Evolutionary conservation across 2,329 filamentous ascomycete species (phyloP).

Genomic region (Fonsecaea nubica): DNA sequence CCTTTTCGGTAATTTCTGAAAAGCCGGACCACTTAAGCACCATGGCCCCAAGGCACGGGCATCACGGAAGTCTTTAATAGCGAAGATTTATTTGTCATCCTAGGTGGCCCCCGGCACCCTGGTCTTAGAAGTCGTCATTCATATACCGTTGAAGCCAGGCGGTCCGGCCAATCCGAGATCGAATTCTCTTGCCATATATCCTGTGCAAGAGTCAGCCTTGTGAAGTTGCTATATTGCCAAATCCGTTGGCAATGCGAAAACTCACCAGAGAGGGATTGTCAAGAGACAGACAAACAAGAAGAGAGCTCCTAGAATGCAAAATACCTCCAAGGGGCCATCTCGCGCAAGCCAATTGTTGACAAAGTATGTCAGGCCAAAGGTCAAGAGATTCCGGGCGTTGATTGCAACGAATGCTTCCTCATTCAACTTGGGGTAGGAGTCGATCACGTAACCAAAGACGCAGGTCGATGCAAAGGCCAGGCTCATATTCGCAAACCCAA

Average conservation of each 20-base stretch:
- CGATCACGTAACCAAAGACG: slow-evolving; percentile 60
- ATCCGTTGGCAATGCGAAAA: neutral
- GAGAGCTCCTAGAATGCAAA: slow-evolving; percentile 52
- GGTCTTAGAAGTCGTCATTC: slow-evolving; percentile 33
- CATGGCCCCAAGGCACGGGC: neutral
- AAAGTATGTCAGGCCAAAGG: slow-evolving; percentile 51
- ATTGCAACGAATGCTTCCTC: slow-evolving; percentile 61
- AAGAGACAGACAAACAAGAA: slow-evolving; percentile 55
- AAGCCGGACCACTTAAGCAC: neutral
- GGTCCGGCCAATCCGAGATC: slow-evolving; percentile 53
- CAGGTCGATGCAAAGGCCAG: slow-evolving; percentile 56
- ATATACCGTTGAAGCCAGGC: slow-evolving; percentile 38
- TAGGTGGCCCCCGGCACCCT: neutral
- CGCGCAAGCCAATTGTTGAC: slow-evolving; percentile 50
- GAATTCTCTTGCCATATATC: slow-evolving; percentile 57
- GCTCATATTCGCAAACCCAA: slow-evolving; percentile 58
- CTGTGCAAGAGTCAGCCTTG: slow-evolving; percentile 25
- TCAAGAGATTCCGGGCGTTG: slow-evolving; percentile 54
- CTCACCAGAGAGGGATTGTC: slow-evolving; percentile 56
- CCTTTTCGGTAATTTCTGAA: neutral
- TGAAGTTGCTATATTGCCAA: neutral
- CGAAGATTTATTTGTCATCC: slow-evolving; percentile 7
- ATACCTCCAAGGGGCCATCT: slow-evolving; percentile 48
- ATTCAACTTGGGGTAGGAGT: slow-evolving; percentile 55
- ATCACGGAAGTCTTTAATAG: neutral